Evolutionary conservation across 495 filamentous ascomycete genomes (phyloP).

Genomic region (Penicillium pulvis): DNA sequence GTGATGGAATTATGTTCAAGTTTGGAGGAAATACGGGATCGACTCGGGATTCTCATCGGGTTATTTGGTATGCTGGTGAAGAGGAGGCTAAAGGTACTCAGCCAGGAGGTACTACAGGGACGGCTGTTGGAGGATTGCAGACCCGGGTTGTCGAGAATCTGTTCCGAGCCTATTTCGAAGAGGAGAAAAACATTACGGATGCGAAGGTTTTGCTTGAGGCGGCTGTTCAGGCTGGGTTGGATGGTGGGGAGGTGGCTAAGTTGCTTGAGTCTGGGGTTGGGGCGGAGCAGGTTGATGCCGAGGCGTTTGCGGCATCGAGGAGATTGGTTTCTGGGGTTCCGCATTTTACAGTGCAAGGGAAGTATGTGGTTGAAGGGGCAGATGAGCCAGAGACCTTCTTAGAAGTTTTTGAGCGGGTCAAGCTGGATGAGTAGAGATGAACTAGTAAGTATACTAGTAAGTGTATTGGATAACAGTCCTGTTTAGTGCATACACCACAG

Average conservation of each 20-base stretch:
- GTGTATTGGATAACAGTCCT: not conserved
- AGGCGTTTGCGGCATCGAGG: constrained; percentile 60
- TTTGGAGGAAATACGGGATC: constrained; percentile 75
- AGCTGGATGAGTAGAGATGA: constrained; percentile 28
- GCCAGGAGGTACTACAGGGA: not conserved
- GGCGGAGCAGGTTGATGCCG: constrained; percentile 68
- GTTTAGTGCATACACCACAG: not conserved
- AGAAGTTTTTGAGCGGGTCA: constrained; percentile 55
- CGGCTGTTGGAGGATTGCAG: constrained; percentile 46
- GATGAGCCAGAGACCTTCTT: constrained; percentile 62
- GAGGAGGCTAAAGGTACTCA: constrained; percentile 34
- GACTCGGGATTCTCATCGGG: constrained; percentile 73
- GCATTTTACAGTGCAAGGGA: constrained; percentile 67
- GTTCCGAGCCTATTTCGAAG: constrained; percentile 76
- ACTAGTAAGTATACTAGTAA: not conserved
- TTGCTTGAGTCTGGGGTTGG: constrained; percentile 66
- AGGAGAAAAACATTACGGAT: constrained; percentile 75
- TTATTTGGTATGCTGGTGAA: constrained; percentile 69
- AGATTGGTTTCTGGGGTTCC: constrained; percentile 71
- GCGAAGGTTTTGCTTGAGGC: constrained; percentile 59
- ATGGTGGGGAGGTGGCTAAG: constrained; percentile 55
- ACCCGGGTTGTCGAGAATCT: constrained; percentile 66
- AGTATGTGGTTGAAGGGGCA: constrained; percentile 64
- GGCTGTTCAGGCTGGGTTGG: constrained; percentile 64
- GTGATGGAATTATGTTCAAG: constrained; percentile 71